These are phyloP conservation scores for Yamadazyma membranifaciens DNA, from an alignment of 1,139 yeast genomes.

Conservation along the genomic window DNA sequence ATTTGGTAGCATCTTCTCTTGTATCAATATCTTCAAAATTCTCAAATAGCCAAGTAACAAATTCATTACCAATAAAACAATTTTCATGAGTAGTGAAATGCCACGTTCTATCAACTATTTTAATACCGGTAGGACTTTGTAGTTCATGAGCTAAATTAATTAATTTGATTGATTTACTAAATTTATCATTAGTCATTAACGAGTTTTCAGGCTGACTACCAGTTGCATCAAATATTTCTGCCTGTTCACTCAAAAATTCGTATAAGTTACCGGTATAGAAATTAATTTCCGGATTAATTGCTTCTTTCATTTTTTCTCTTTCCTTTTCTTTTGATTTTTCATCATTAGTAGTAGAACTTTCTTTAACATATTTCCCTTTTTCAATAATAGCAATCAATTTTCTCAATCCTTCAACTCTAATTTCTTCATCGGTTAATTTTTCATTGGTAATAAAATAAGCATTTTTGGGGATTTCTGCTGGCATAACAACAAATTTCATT, in stretches of 20 bases:
- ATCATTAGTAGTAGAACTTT: neutral
- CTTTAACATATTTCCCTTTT: constrained; percentile 44
- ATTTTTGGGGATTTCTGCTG: constrained; percentile 66
- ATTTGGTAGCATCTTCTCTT: constrained; percentile 77
- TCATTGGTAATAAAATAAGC: constrained; percentile 56
- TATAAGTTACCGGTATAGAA: constrained; percentile 88
- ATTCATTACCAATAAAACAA: constrained; percentile 82
- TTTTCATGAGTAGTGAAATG: constrained; percentile 77
- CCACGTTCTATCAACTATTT: constrained; percentile 82
- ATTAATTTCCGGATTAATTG: constrained; percentile 67
- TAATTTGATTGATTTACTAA: constrained; percentile 36
- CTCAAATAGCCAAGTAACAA: constrained; percentile 81
- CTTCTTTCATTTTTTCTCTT: constrained; percentile 46
- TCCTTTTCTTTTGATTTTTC: constrained; percentile 29
- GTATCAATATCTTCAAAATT: constrained; percentile 76
- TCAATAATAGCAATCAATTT: constrained; percentile 68
- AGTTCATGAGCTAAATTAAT: constrained; percentile 60
- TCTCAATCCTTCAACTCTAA: constrained; percentile 81
- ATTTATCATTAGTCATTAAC: constrained; percentile 35
- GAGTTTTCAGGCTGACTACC: constrained; percentile 31
- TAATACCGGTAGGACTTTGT: constrained; percentile 63
- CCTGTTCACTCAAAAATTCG: constrained; percentile 50
- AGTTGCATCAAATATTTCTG: constrained; percentile 32
- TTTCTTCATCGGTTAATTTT: constrained; percentile 73
- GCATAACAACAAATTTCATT: constrained; percentile 80